phyloP scores from a whole-genome alignment of 192 early-diverging fungal species.

The Chytriomyces sp. region DNA sequence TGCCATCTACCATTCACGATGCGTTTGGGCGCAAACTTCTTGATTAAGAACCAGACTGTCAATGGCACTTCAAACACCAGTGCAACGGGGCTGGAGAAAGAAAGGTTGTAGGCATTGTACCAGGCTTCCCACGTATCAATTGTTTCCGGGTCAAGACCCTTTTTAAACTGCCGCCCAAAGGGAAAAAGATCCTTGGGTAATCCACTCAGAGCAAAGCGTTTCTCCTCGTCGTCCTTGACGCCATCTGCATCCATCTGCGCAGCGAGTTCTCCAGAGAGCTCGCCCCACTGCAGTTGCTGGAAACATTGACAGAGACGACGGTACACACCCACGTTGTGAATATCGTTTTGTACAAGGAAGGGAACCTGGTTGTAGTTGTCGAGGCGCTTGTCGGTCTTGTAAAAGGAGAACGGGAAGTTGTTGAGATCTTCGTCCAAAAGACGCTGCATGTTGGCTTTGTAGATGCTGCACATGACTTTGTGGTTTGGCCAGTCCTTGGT shows the following conservation, averaged over 20 bases:
- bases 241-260: constrained; percentile 34
- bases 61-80: constrained; percentile 56
- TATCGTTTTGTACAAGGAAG: constrained; percentile 45
- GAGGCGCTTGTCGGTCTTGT: constrained; percentile 48
- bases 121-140: constrained; percentile 52
- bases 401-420: constrained; percentile 54
- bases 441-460: constrained; percentile 50
- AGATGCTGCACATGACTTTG: constrained; percentile 44
- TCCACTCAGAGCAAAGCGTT: constrained; percentile 44
- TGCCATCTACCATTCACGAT: constrained; percentile 17
- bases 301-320: constrained; percentile 56
- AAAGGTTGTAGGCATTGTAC: constrained; percentile 39
- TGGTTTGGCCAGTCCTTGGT: constrained; percentile 59
- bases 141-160: constrained; percentile 24
- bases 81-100: constrained; percentile 47
- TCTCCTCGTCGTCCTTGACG: constrained; percentile 31
- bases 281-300: constrained; percentile 48
- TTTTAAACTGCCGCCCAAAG: constrained; percentile 37
- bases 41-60: constrained; percentile 54
- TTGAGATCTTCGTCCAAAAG: constrained; percentile 46
- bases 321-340: constrained; percentile 58
- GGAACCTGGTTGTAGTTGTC: constrained; percentile 53
- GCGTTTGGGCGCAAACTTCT: constrained; percentile 42
- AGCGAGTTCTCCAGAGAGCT: constrained; percentile 40
- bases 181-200: constrained; percentile 52